phyloP scores from a whole-genome alignment of 2,329 filamentous ascomycete genomes.

The Cryphonectria carpinicola region DNA sequence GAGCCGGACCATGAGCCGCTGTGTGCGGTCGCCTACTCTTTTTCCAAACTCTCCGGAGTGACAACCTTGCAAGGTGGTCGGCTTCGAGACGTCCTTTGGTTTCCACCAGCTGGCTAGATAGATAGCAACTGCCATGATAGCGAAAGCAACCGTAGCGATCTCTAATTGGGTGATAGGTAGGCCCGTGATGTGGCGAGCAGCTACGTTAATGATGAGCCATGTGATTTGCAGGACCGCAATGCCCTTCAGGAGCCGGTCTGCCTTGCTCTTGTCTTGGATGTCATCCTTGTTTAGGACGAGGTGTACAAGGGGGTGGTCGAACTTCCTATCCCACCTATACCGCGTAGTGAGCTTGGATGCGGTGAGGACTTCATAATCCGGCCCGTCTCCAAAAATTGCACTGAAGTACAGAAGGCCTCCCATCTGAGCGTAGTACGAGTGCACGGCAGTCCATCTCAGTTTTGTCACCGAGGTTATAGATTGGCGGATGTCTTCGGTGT shows the following conservation, averaged over 20 bases:
- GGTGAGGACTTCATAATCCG: no score
- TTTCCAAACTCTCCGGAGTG: rapidly evolving
- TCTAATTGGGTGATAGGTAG: not conserved
- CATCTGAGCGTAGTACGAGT: no score
- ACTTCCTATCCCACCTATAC: no score
- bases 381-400: no score
- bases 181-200: not conserved
- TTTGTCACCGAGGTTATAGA: no score
- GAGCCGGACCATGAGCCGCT: not conserved
- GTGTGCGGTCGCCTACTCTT: not conserved
- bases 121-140: not conserved
- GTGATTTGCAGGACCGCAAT: not conserved
- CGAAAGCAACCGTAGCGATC: not conserved
- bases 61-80: not conserved
- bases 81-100: not conserved
- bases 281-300: not conserved
- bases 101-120: not conserved
- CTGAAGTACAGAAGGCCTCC: no score
- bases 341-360: no score
- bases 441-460: no score
- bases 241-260: not conserved
- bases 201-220: not conserved
- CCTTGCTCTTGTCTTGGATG: not conserved
- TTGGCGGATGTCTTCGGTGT: no score
- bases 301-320: not conserved